Evolutionary conservation across 805 yeast species (phyloP).

Genomic region (Pichia deserticola): DNA sequence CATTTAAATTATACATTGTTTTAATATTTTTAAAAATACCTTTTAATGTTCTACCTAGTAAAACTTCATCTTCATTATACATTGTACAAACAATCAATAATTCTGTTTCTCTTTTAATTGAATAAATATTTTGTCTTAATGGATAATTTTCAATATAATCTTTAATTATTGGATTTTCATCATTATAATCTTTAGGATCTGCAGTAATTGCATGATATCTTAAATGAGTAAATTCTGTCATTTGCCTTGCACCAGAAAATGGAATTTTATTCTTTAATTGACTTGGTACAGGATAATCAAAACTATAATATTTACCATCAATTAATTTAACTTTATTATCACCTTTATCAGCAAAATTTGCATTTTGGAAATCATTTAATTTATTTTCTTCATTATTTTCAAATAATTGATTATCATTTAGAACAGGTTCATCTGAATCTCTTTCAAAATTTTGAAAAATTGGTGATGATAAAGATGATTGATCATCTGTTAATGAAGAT

Average conservation of each 20-base stretch:
- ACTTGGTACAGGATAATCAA: conserved; percentile 79
- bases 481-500: neutral
- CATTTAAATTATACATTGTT: conserved; percentile 47
- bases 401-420: conserved; percentile 13
- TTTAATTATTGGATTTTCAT: conserved; percentile 43
- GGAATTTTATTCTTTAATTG: conserved; percentile 44
- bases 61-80: conserved; percentile 82
- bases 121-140: conserved; percentile 71
- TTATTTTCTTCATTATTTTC: conserved; percentile 6
- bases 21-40: conserved; percentile 86
- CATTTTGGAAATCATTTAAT: conserved; percentile 13
- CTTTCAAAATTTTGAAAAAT: conserved; percentile 22
- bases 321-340: conserved; percentile 39
- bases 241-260: conserved; percentile 31
- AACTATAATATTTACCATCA: conserved; percentile 63
- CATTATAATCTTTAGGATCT: conserved; percentile 67
- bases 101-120: conserved; percentile 74
- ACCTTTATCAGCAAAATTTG: conserved; percentile 22
- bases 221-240: conserved; percentile 62
- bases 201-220: conserved; percentile 92
- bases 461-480: neutral
- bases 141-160: conserved; percentile 26
- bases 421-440: conserved; percentile 25
- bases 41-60: conserved; percentile 76
- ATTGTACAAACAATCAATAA: conserved; percentile 82